These are phyloP conservation scores for Oryza longistaminata DNA, from an alignment of 176 grass and related monocot genomes.

Conservation along the genomic window DNA sequence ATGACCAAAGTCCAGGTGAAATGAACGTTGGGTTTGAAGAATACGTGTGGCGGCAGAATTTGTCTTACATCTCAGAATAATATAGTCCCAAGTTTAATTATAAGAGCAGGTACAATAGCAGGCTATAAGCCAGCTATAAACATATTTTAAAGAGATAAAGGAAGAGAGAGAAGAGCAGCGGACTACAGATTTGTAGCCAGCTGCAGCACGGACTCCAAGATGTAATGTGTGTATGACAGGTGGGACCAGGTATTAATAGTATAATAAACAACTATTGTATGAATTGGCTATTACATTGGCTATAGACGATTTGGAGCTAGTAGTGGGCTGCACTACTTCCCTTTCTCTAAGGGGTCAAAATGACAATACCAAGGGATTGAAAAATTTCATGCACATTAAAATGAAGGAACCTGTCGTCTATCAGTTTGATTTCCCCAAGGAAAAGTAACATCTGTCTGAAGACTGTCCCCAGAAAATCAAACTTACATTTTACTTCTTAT, in stretches of 20 bases:
- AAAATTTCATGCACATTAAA: background rate
- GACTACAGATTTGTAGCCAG: too few relatives aligned
- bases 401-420: background rate
- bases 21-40: constrained; percentile 35
- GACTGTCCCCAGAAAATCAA: background rate
- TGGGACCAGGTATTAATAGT: too few relatives aligned
- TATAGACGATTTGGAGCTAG: too few relatives aligned
- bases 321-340: too few relatives aligned
- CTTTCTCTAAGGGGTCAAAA: constrained; percentile 23
- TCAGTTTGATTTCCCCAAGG: background rate
- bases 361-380: constrained; percentile 1
- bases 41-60: background rate
- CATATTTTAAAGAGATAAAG: too few relatives aligned
- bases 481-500: background rate
- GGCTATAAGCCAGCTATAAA: too few relatives aligned
- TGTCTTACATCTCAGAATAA: constrained; percentile 11
- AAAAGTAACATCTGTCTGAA: background rate
- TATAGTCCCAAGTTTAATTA: background rate
- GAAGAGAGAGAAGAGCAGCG: too few relatives aligned
- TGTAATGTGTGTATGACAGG: too few relatives aligned
- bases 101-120: too few relatives aligned
- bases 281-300: too few relatives aligned
- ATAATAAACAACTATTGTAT: too few relatives aligned
- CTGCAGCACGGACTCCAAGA: too few relatives aligned
- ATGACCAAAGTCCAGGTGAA: constrained; percentile 34